phyloP scores from a whole-genome alignment of 2,329 filamentous ascomycete genomes.

The Trichothecium roseum region DNA sequence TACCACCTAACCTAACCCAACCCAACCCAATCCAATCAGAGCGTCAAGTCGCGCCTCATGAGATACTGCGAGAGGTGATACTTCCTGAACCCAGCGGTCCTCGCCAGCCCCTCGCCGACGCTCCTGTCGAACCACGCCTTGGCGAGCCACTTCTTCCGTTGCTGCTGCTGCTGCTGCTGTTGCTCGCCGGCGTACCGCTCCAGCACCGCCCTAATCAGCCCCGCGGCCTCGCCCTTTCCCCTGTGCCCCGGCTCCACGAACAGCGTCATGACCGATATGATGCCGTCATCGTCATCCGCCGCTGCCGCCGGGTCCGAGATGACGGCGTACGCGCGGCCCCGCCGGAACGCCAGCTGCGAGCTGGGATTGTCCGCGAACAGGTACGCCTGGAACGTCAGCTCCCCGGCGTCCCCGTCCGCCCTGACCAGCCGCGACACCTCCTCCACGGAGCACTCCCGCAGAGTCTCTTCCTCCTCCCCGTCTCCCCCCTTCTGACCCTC shows the following conservation, averaged over 20 bases:
- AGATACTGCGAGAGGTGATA: conserved; percentile 3
- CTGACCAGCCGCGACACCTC: conserved; percentile 7
- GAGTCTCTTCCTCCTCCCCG: conserved; percentile 1
- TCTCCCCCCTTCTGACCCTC: neutral
- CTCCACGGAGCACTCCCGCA: conserved; percentile 5
- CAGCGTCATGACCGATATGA: conserved; percentile 6
- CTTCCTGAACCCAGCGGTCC: conserved; percentile 4
- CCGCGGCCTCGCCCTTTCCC: conserved; percentile 8
- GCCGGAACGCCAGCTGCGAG: conserved; percentile 6
- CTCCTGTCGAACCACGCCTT: conserved; percentile 6
- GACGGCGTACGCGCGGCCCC: conserved; percentile 10
- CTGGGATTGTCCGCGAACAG: conserved; percentile 1
- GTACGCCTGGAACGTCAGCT: conserved; percentile 11
- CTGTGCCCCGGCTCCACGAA: conserved; percentile 10
- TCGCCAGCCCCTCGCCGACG: conserved; percentile 7
- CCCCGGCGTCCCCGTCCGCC: conserved; percentile 4
- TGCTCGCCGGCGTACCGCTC: conserved; percentile 8
- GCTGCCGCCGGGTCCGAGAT: conserved; percentile 9
- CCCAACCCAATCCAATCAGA: no score
- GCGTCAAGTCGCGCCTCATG: conserved; percentile 5
- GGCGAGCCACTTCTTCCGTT: conserved; percentile 8
- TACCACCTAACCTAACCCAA: no score
- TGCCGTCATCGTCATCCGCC: conserved; percentile 3
- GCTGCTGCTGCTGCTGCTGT: no score
- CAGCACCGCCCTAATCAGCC: conserved; percentile 10